A percentile compares a stretch with the other conserved stretches of the same genome.
Conservation (phyloP, 192 early-diverging fungal genomes). For the Chytriomyces sp. region DNA sequence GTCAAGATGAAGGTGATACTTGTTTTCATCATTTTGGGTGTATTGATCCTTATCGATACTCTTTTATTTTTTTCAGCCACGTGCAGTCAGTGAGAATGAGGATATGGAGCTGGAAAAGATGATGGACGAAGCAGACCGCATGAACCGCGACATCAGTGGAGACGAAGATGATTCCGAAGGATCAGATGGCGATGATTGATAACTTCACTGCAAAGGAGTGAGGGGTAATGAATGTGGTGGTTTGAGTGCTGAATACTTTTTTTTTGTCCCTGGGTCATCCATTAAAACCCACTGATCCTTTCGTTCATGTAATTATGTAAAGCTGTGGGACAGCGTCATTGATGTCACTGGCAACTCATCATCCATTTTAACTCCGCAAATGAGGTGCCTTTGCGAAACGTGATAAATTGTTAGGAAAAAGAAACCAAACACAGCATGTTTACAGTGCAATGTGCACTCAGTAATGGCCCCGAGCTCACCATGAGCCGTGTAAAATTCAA, state of each 20-base stretch:
- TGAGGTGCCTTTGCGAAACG: too few species aligned
- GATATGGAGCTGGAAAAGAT: conserved; percentile 90
- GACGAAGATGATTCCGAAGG: conserved; percentile 84
- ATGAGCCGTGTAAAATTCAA: too few species aligned
- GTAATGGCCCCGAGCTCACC: too few species aligned
- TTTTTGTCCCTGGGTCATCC: not conserved
- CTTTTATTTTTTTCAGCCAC: conserved; percentile 58
- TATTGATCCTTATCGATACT: not conserved
- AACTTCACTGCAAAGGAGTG: not conserved
- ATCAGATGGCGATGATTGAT: conserved; percentile 35
- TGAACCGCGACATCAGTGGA: conserved; percentile 90
- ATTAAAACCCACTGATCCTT: too few species aligned
- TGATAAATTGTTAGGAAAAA: too few species aligned
- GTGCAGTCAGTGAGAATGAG: conserved; percentile 88
- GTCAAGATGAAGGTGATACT: conserved; percentile 79
- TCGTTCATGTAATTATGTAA: too few species aligned
- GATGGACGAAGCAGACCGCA: conserved; percentile 86
- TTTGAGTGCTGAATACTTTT: not conserved
- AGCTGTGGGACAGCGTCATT: too few species aligned
- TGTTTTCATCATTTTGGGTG: conserved; percentile 1
- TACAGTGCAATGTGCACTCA: too few species aligned
- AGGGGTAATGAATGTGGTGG: not conserved
- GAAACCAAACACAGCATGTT: too few species aligned
- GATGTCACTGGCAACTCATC: too few species aligned
- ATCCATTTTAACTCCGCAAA: too few species aligned